Evolutionary conservation across 1,284 basidiomycete genomes (phyloP), one percentile per base, ranked within the genome.

Genomic region (Rhizoctonia solani): DNA sequence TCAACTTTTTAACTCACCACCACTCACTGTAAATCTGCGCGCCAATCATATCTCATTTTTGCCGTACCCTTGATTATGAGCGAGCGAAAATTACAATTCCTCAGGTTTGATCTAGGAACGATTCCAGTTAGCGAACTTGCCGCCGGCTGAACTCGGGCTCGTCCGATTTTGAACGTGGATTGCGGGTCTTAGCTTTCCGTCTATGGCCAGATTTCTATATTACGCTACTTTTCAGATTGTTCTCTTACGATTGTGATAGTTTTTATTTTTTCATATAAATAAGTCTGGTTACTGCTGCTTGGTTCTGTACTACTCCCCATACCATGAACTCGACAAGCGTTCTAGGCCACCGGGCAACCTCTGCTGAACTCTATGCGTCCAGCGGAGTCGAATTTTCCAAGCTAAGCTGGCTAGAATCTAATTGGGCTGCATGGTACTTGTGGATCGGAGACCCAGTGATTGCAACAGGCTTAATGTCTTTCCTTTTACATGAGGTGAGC

Each of bases 381-480:
- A 21, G 9, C 19, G 44, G 44, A 9, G 80, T 82, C 54, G 88
- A 94, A 77, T 81, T 90, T 66, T 75, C 82, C 23, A 80, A 85
- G 65, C 82, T 95, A 56, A 87, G 77, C 74, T 90, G 86, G 87
- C 72, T 90, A 52, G 93, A 95, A 78, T 82, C 84, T 66, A 79
- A 86, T 73, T 95, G 93, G 93, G 87, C 82, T 54, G 79, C 82
- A 16, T 95, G 92, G 89, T 95, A 96, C 76, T 80, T 91, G 59
- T 87, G 81, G 81, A 86, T 95, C 66, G 91, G 87, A 70, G 95
- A 97, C 82, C 95, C 95, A 0, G 78, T 96, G 69, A 84, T 98
- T 72, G 96, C 96, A 21, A 99, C 96, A 0, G 95, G 96, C 70
- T 80, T 99, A 70, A 88, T 94, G 86, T 93, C 90, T 73, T 98